Evolutionary conservation across 2,329 filamentous ascomycete genomes (phyloP).

Genomic region (Ceratocystis papillata): DNA sequence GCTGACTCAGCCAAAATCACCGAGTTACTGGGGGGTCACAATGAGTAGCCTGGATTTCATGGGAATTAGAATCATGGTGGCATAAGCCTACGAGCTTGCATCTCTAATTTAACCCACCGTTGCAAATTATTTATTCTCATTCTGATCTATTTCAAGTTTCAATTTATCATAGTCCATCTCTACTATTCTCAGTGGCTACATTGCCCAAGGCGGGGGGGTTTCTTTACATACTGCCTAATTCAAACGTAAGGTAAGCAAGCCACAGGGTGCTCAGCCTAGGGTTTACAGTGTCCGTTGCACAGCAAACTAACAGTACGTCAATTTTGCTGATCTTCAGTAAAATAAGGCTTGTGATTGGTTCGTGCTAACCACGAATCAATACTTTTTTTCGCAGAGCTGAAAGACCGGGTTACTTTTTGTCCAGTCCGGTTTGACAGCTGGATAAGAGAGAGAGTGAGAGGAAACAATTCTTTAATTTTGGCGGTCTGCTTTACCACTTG

Average conservation of each 20-base stretch:
- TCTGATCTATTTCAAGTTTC: neutral
- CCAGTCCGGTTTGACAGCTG: neutral
- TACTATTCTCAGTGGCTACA: too few species aligned
- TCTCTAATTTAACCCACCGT: neutral
- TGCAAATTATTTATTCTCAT: neutral
- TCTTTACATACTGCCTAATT: neutral
- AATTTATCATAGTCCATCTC: neutral
- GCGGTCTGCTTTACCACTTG: too few species aligned
- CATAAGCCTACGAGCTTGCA: neutral
- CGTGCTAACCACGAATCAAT: neutral
- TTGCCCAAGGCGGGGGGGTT: slow-evolving; percentile 2
- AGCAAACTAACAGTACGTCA: neutral
- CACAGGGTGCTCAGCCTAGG: slow-evolving; percentile 6
- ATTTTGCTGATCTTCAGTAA: slow-evolving; percentile 14
- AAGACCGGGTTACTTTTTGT: neutral
- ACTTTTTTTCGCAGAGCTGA: slow-evolving; percentile 12
- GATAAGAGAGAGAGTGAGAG: neutral
- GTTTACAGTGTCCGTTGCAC: neutral
- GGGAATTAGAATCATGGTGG: too few species aligned
- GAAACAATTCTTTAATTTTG: too few species aligned
- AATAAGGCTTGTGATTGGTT: slow-evolving; percentile 19
- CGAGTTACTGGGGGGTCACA: neutral
- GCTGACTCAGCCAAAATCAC: slow-evolving; percentile 20
- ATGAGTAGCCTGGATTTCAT: neutral
- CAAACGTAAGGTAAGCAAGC: neutral